Evolutionary conservation across 768 basidiomycete genomes (phyloP), one percentile per base, ranked within the genome.

Genomic region (Psilocybe tampanensis): DNA sequence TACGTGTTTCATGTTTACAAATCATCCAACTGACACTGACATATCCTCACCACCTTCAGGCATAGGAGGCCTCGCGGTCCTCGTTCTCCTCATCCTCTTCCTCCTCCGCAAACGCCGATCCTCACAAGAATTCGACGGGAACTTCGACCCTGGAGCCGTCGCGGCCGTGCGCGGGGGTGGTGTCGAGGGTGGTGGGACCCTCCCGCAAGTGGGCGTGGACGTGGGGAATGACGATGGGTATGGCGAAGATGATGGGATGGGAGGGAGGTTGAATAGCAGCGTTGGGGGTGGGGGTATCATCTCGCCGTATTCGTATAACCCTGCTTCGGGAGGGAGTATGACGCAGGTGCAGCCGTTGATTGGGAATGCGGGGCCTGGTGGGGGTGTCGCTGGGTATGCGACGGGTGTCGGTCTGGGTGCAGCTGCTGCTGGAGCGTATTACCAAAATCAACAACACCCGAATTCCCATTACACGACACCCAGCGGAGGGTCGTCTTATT

Each of bases 51-150:
- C 44, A 3, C 39, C 7, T 1, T 23, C 50, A 67, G 64, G 65
- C 51, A 47, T 67, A 23, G 65, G 26, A 8, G 64, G 52, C 39
- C 55, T 66, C 11, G 54, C 41, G 1, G n/a, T 67, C 2, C 17
- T 65, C 11, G 32, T 60, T 3, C 34, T 62, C 33, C 19, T 66
- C 19, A 47, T 66, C 13, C 63, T 55, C 51, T 55, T 65, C 58
- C 58, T 68, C 36, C 60, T 63, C 12, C 59, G 62, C 7, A 52
- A 53, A 26, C 61, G 62, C 32, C 63, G 66, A 50, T 49, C 47
- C 33, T 66, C 68, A 22, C 53, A 68, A 56, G 67, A 70, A 39
- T 70, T 70, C 55, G 68, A 68, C 49, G 68, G 67, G 17, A 70
- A 68, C 60, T 70, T 70, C 51, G 68, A 70, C 56, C 68, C 68